Percentiles rank a stretch among this genome's conserved stretches.
Evolutionary conservation across 768 basidiomycete species (phyloP).

Genomic region (Phylloporus sp.): DNA sequence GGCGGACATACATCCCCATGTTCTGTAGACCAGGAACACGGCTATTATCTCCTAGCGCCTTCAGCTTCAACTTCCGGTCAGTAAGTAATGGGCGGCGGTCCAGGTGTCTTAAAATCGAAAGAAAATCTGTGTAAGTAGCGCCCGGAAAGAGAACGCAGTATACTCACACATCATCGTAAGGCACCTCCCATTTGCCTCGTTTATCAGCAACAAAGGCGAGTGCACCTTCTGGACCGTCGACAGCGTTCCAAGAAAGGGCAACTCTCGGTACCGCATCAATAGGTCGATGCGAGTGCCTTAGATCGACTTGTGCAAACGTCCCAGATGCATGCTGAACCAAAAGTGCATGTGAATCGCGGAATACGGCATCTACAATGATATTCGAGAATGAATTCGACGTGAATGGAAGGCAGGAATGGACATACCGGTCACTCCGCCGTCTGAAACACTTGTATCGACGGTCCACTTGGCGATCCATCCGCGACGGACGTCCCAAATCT

Average conservation of each 20-base stretch:
- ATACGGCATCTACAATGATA: slow-evolving; percentile 52
- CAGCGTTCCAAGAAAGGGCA: slow-evolving; percentile 59
- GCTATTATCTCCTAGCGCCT: slow-evolving; percentile 57
- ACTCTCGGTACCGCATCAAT: slow-evolving; percentile 64
- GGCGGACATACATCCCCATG: slow-evolving; percentile 46
- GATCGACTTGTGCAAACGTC: slow-evolving; percentile 74
- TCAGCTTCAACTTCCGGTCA: slow-evolving; percentile 38
- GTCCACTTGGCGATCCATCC: slow-evolving; percentile 83
- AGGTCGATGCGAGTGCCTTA: slow-evolving; percentile 60
- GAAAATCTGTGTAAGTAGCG: neutral
- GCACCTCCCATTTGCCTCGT: slow-evolving; percentile 55
- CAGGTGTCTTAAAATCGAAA: slow-evolving; percentile 37
- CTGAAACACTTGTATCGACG: slow-evolving; percentile 56
- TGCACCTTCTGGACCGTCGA: slow-evolving; percentile 41
- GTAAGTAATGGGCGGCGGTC: slow-evolving; percentile 20
- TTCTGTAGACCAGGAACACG: slow-evolving; percentile 52
- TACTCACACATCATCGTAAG: slow-evolving; percentile 77
- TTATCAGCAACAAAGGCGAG: slow-evolving; percentile 64
- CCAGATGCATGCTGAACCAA: slow-evolving; percentile 76
- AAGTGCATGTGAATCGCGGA: slow-evolving; percentile 65
- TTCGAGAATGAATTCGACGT: neutral
- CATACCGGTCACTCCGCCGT: slow-evolving; percentile 75
- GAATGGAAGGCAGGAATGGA: neutral
- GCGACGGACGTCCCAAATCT: slow-evolving; percentile 85
- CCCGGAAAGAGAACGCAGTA: neutral